These are phyloP conservation scores for Globisporangium radiosum DNA, from an alignment of 352 stramenopile genomes.

Conservation along the genomic window DNA sequence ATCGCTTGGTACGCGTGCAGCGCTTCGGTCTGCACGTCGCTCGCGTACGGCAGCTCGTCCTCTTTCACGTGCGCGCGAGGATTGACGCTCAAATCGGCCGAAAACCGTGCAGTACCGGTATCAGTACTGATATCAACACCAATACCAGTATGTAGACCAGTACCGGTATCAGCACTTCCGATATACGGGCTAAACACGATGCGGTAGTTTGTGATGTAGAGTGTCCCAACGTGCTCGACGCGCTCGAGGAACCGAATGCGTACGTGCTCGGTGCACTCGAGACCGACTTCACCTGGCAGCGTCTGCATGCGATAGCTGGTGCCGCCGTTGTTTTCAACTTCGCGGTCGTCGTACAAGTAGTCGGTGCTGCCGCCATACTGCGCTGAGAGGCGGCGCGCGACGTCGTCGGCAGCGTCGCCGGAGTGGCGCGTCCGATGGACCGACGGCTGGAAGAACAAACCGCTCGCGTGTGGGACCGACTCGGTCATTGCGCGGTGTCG, in stretches of 20 bases:
- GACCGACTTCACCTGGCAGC: conserved; percentile 55
- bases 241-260: conserved; percentile 43
- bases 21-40: conserved; percentile 30
- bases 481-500: conserved; percentile 15
- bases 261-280: conserved; percentile 59
- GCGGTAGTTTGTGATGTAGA: conserved; percentile 80
- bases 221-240: conserved; percentile 39
- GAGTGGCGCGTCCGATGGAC: conserved; percentile 6
- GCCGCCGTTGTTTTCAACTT: too few relatives aligned
- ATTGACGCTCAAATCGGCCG: conserved; percentile 17
- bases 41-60: conserved; percentile 37
- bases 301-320: conserved; percentile 32
- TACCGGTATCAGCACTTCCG: background rate
- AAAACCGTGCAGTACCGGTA: conserved; percentile 6
- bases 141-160: background rate
- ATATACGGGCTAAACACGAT: conserved; percentile 63
- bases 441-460: conserved; percentile 21
- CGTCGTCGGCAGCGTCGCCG: conserved; percentile 2
- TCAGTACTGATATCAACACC: background rate
- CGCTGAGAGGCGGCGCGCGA: conserved; percentile 9
- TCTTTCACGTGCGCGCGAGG: conserved; percentile 24
- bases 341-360: conserved; percentile 7
- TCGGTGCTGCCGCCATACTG: conserved; percentile 17
- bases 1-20: conserved; percentile 64
- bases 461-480: conserved; percentile 12